Percentiles rank a stretch among this genome's conserved stretches.
phyloP scores from a whole-genome alignment of 805 yeast species.

The Schizosaccharomyces octosporus region DNA sequence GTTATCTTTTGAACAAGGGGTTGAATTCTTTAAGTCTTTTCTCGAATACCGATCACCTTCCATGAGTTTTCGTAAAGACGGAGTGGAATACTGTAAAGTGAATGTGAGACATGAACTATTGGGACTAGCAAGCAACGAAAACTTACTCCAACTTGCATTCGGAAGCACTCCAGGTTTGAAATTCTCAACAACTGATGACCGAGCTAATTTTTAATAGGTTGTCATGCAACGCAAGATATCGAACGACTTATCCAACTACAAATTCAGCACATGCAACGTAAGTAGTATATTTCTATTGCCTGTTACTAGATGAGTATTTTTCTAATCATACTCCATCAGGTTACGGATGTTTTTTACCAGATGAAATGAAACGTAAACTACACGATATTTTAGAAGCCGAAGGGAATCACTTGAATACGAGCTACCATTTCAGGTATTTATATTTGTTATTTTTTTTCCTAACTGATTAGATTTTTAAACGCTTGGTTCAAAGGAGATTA shows the following conservation, averaged over 20 bases:
- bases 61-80: not conserved
- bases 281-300: not conserved
- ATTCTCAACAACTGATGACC: not conserved
- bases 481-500: conserved; percentile 25
- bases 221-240: conserved; percentile 12
- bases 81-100: not conserved
- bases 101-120: not conserved
- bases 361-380: not conserved
- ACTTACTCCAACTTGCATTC: not conserved
- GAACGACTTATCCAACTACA: conserved; percentile 5
- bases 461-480: conserved; percentile 26
- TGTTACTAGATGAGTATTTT: not conserved
- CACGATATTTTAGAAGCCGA: not conserved
- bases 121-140: not conserved
- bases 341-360: not conserved
- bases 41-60: not conserved
- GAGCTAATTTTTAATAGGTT: not conserved
- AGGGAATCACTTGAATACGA: not conserved
- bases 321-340: not conserved
- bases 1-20: not conserved
- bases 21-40: not conserved
- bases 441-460: not conserved
- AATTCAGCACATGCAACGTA: conserved; percentile 7
- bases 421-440: not conserved
- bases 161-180: not conserved